Evolutionary conservation across 2,329 filamentous ascomycete species (phyloP), one percentile per base, ranked within the genome.

Genomic region (Rosellinia necatrix): DNA sequence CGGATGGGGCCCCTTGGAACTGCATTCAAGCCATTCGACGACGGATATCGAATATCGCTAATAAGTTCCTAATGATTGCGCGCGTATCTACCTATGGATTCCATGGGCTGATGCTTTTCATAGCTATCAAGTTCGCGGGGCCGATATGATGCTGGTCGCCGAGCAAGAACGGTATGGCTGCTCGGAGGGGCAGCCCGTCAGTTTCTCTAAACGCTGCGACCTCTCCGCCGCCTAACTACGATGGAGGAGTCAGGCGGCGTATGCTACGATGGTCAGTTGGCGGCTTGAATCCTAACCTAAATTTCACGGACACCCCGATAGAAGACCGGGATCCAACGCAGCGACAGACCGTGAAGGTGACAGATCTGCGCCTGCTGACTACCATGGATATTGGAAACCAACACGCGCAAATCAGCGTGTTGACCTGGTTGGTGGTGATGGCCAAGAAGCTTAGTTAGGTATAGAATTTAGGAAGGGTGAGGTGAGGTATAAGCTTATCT

Each of bases 401-500:
- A 25, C 24, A 30, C 3, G 22, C 12, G n/a, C 30, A 2, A 25
- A 47, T 10, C 43, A 17, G 30, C 43, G 25, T 47, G 17, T 47
- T 43, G 29, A 32, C 21, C 22, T 44, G 24, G 40, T 13, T 17
- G 46, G 29, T 13, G 47, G 44, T 21, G 30, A 34, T 38, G 25
- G 42, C 41, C 29, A 51, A 52, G 41, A 34, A 15, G 21, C 32
- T 38, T 21, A 17, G 40, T 38, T 44, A 12, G 24, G 34, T 24
- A 34, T 32, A 41, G 32, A 32, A 47, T 8, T 13, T 25, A 38
- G 15, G 10, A 24, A 24, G 22, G 6, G 21, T 13, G 19, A 12
- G 19, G 22, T 22, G 43, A 38, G 55, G 56, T 55, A 60, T 60
- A 60, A 60, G 58, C 58, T 60, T 58, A 60, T 54, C 55, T 60